Evolutionary conservation across 1,139 yeast genomes (phyloP).

Genomic region (Kodamaea sp.): DNA sequence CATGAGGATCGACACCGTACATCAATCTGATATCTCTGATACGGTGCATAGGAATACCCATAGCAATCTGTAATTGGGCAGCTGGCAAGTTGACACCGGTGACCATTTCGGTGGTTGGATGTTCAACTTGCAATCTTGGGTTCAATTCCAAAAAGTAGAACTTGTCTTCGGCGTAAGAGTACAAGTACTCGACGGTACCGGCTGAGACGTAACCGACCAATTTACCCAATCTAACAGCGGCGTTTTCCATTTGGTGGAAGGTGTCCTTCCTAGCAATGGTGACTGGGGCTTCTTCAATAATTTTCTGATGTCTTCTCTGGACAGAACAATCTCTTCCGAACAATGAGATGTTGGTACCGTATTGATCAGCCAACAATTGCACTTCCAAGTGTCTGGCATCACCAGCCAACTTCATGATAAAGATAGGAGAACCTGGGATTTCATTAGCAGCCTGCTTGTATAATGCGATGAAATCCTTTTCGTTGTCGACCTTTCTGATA

Average conservation of each 20-base stretch:
- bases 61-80: slow-evolving; percentile 96
- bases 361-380: slow-evolving; percentile 91
- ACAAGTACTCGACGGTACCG: slow-evolving; percentile 96
- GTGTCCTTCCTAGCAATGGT: slow-evolving; percentile 88
- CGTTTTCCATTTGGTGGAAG: slow-evolving; percentile 88
- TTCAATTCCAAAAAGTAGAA: slow-evolving; percentile 94
- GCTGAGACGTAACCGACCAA: slow-evolving; percentile 98
- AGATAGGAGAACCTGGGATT: slow-evolving; percentile 95
- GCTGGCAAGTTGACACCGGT: slow-evolving; percentile 97
- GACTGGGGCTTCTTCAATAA: slow-evolving; percentile 96
- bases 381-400: slow-evolving; percentile 95
- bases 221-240: slow-evolving; percentile 95
- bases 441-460: slow-evolving; percentile 92
- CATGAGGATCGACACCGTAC: slow-evolving; percentile 95
- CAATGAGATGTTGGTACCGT: slow-evolving; percentile 89
- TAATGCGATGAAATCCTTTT: slow-evolving; percentile 65
- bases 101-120: slow-evolving; percentile 99
- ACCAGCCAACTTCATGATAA: slow-evolving; percentile 93
- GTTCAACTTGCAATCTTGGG: slow-evolving; percentile 98
- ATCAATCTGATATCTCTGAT: slow-evolving; percentile 87
- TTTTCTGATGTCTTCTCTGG: slow-evolving; percentile 96
- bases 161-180: slow-evolving; percentile 90
- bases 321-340: slow-evolving; percentile 98
- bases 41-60: slow-evolving; percentile 98
- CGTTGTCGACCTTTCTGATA: slow-evolving; percentile 86